Evolutionary conservation across 148 eudicot genomes (phyloP), one percentile per base, ranked within the genome.

Genomic region (Camellia japonica): DNA sequence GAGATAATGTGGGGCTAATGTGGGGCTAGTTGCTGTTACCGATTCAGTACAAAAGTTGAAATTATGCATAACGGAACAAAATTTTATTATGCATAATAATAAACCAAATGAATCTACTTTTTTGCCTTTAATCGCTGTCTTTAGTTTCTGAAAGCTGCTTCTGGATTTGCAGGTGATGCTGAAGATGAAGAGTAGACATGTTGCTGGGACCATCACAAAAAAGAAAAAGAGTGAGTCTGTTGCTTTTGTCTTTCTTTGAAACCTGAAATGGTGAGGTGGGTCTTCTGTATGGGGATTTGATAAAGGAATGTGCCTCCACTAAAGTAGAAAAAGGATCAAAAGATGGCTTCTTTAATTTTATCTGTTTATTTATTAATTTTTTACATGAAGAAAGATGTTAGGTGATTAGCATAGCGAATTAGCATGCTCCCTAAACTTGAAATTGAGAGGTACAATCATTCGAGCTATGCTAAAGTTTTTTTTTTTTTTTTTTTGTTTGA

Each of bases 141-240:
- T 44, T 68, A 80, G 78, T 75, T 41, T 81, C 75, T 80, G 75
- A 71, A 30, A 67, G 41, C 78, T 70, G 71, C 62, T 75, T 80
- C 71, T 69, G 73, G 71, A 42, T 43, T 84, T 87, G 85, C 89
- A 96, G 99, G 99, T 93, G 85, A 90, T 79, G 80, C 83, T 96
- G 81, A 96, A 92, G 88, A 96, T 93, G 98, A 96, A 96, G 93
- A 96, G 99, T 78, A 93, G 88, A 71, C 97, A 93, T 84, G 97
- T 91, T 66, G 99, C 94, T 86, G 97, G 98, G 97, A 96, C 99
- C 89, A 86, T 96, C 82, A 96, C 99, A 2, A 93, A 96, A 96
- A 96, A 96, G 98, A 96, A 96, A 92, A 96, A 93, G 95, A 96
- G 99, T 93, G 83, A 85, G 65, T 47, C 51, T 77, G 56, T 85